Conservation (phyloP, 2,329 filamentous ascomycete genomes). For the Colletotrichum nymphaeae region DNA sequence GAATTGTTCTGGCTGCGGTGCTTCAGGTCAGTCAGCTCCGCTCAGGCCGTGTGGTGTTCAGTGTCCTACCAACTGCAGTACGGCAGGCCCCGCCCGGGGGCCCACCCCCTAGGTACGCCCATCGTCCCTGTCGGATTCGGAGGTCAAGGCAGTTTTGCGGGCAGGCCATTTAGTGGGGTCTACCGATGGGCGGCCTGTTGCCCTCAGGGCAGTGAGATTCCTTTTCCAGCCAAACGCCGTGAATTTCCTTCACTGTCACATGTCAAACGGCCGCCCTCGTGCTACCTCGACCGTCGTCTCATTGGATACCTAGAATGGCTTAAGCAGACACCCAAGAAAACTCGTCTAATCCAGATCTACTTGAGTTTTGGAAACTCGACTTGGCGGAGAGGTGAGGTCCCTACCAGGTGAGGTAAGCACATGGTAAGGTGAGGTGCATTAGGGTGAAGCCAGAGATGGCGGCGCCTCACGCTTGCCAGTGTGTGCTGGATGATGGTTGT, state of each 20-base stretch:
- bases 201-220: not conserved
- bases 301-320: not conserved
- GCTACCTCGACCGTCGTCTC: not conserved
- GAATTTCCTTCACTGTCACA: constrained; percentile 7
- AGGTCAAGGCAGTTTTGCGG: not conserved
- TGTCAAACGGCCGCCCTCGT: not conserved
- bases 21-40: constrained; percentile 1
- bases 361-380: not conserved
- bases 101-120: not conserved
- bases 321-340: not conserved
- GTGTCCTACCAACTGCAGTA: not conserved
- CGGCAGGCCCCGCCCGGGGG: not conserved
- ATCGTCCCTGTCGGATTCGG: not conserved
- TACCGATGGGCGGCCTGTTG: not conserved
- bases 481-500: not conserved
- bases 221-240: not conserved
- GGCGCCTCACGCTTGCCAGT: not conserved
- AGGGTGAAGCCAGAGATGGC: not conserved
- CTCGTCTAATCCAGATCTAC: not conserved
- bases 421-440: not conserved
- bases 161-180: constrained; percentile 8
- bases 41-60: not conserved
- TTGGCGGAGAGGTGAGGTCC: not conserved
- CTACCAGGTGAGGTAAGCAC: not conserved
- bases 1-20: not conserved